These are phyloP conservation scores for Penicillium sp. DNA, from an alignment of 2,329 filamentous ascomycete genomes.

Conservation along the genomic window DNA sequence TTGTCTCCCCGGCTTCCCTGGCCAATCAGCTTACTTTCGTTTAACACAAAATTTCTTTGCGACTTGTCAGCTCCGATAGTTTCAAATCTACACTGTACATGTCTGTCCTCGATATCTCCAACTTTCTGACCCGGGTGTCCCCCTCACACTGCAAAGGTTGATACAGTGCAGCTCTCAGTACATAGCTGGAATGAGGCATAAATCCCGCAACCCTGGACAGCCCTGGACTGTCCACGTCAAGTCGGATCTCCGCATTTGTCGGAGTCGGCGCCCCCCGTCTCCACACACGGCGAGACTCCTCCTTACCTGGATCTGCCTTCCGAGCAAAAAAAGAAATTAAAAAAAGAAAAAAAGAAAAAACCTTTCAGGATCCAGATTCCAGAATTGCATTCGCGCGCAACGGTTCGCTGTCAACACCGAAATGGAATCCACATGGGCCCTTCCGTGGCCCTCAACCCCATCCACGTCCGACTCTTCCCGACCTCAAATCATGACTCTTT, in stretches of 20 bases:
- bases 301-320: constrained; percentile 27
- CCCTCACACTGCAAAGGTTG: background rate
- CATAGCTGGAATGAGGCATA: constrained; percentile 5
- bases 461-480: constrained; percentile 34
- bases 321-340: constrained; percentile 19
- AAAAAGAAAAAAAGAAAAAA: constrained; percentile 19
- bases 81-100: constrained; percentile 22
- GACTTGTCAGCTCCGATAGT: constrained; percentile 12
- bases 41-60: constrained; percentile 6
- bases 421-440: constrained; percentile 23
- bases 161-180: constrained; percentile 11
- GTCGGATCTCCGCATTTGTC: constrained; percentile 15
- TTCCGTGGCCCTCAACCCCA: constrained; percentile 15
- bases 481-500: constrained; percentile 24
- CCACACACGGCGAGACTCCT: constrained; percentile 17
- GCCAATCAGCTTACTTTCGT: constrained; percentile 14
- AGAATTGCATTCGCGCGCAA: constrained; percentile 17
- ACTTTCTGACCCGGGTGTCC: background rate
- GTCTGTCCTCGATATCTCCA: constrained; percentile 2
- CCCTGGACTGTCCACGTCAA: background rate
- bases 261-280: constrained; percentile 19
- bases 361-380: constrained; percentile 27
- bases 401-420: constrained; percentile 32
- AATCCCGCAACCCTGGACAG: constrained; percentile 5
- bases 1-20: constrained; percentile 20